Percentiles rank a stretch among this genome's conserved stretches.
These are phyloP conservation scores for Aureobasidium uvarum DNA, from an alignment of 2,329 filamentous ascomycete species.

Conservation along the genomic window DNA sequence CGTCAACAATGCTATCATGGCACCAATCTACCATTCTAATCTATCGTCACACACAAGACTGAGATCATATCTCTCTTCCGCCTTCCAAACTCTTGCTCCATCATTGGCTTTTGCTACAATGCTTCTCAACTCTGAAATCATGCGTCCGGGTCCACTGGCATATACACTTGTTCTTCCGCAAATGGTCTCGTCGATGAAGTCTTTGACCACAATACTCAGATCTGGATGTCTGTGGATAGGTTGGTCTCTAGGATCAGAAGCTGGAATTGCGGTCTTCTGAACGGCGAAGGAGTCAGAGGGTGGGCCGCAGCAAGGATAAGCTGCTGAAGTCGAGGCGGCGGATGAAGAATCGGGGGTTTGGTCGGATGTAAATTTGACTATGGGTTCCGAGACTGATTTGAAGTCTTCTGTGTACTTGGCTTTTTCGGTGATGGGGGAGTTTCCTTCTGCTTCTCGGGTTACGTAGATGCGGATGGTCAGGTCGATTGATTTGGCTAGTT, in stretches of 20 bases:
- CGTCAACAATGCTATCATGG: not conserved
- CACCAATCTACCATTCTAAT: conserved; percentile 25
- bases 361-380: not conserved
- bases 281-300: not conserved
- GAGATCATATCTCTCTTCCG: conserved; percentile 23
- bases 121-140: conserved; percentile 24
- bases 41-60: conserved; percentile 26
- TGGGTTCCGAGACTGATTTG: not conserved
- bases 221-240: conserved; percentile 23
- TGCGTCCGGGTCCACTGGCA: conserved; percentile 26
- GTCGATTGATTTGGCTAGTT: conserved; percentile 17
- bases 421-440: not conserved
- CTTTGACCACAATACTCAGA: conserved; percentile 7
- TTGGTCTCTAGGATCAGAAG: not conserved
- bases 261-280: conserved; percentile 14
- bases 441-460: conserved; percentile 22
- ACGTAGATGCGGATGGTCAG: conserved; percentile 27
- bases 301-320: conserved; percentile 11
- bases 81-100: conserved; percentile 26
- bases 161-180: conserved; percentile 24
- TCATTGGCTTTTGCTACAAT: conserved; percentile 20
- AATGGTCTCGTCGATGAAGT: conserved; percentile 13
- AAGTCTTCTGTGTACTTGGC: conserved; percentile 11
- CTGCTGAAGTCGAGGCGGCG: conserved; percentile 2
- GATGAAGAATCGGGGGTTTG: conserved; percentile 1